Conservation (phyloP, 768 basidiomycete species). For the Royoungia palumana region DNA sequence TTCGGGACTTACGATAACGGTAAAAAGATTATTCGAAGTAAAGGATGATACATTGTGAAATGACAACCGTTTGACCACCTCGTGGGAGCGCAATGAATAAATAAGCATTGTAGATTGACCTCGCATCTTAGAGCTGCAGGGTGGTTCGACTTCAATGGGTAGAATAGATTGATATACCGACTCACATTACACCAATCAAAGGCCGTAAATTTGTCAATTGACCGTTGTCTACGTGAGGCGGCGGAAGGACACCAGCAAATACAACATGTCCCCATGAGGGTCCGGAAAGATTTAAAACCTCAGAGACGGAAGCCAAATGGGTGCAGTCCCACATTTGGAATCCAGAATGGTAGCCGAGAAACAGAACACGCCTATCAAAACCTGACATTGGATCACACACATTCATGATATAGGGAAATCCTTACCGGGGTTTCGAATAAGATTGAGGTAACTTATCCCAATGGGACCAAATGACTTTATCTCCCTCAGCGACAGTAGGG, state of each 20-base stretch:
- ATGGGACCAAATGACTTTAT: constrained; percentile 31
- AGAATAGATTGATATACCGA: constrained; percentile 2
- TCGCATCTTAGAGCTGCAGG: constrained; percentile 22
- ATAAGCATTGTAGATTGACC: constrained; percentile 33
- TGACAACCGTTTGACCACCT: constrained; percentile 46
- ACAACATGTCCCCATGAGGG: constrained; percentile 33
- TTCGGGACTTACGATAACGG: constrained; percentile 51
- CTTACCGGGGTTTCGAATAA: constrained; percentile 20
- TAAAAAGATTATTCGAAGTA: constrained; percentile 44
- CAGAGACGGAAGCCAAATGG: constrained; percentile 46
- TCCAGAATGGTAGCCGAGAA: constrained; percentile 51
- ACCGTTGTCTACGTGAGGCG: constrained; percentile 29
- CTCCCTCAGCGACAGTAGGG: constrained; percentile 31
- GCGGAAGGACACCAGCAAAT: constrained; percentile 42
- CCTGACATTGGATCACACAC: constrained; percentile 4
- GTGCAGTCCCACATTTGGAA: constrained; percentile 65
- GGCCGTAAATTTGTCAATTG: constrained; percentile 31
- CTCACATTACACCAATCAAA: constrained; percentile 36
- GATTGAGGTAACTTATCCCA: constrained; percentile 29
- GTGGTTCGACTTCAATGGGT: constrained; percentile 2
- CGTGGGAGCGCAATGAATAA: constrained; percentile 49
- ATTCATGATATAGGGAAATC: neutral
- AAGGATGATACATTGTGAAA: constrained; percentile 44
- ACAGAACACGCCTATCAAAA: constrained; percentile 40
- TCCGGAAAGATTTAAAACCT: constrained; percentile 50